Conservation (phyloP, 164 flowering plant species). For the Echeveria elegans region DNA sequence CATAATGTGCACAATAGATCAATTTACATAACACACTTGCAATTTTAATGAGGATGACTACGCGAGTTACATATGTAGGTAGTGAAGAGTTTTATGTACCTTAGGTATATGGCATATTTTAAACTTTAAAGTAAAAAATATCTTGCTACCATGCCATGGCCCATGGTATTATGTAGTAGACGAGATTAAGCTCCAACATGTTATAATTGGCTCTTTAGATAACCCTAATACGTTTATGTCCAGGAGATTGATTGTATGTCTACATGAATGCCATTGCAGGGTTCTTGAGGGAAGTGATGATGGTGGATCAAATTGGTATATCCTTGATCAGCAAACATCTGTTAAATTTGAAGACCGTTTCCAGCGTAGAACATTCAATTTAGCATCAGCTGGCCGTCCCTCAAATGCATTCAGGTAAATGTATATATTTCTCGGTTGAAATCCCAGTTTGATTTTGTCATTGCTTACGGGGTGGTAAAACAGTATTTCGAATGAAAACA, state of each 20-base stretch:
- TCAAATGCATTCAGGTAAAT: constrained; percentile 72
- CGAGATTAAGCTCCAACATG: neutral
- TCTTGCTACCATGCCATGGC: neutral
- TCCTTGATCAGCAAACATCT: constrained; percentile 58
- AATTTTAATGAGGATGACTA: too few relatives aligned
- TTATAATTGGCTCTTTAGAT: too few relatives aligned
- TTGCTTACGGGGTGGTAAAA: neutral
- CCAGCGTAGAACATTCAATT: constrained; percentile 47
- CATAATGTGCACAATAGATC: neutral
- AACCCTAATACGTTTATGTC: too few relatives aligned
- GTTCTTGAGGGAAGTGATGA: constrained; percentile 80
- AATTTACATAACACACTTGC: too few relatives aligned
- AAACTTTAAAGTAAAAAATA: too few relatives aligned
- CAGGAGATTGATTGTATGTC: neutral
- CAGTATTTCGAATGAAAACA: neutral
- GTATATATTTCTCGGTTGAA: neutral
- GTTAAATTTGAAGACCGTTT: constrained; percentile 69
- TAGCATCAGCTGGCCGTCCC: constrained; percentile 20
- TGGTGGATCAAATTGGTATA: constrained; percentile 70
- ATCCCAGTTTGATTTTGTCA: neutral
- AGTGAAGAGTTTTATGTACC: too few relatives aligned
- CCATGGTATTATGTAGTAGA: neutral
- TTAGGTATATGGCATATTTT: too few relatives aligned
- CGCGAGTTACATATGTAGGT: too few relatives aligned
- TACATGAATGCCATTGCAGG: constrained; percentile 30